Base-by-base conservation (phyloP, 2,329 filamentous ascomycete genomes). In the Ophiostoma ips region DNA sequence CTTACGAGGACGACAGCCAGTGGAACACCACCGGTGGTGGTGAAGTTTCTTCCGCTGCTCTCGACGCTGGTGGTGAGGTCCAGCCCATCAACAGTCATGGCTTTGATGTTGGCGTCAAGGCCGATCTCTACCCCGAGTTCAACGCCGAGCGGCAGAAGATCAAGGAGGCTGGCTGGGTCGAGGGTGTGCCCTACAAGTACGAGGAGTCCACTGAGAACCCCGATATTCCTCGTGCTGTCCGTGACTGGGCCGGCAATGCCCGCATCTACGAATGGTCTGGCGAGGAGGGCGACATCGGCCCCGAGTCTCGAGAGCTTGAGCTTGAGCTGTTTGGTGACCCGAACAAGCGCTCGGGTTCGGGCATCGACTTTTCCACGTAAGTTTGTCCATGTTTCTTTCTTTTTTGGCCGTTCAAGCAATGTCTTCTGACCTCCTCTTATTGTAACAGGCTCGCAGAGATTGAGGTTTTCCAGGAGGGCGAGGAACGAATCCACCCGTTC, bases 211-310 rank as follows among this genome's bases (percentile, higher is more conserved):
- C 35, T 3, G 61, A 57, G 21, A 55, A 58, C 28, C 53, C 56
- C 8, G 50, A 56, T 2, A 55, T 46, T 6, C 45, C 52, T n/a
- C 30, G 18, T 31, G 19, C 18, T 36, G 58, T 59, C 2, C 37
- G 53, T 11, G 58, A 62, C 2, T 79, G 72, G 66, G 75, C 72
- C 13, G 64, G 69, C 35, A 75, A 76, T 50, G 81, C 79, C n/a
- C 67, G 62, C 0, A 71, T 84, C 40, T 96, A 96, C 58, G 78
- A 89, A 60, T 96, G 85, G 84, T 73, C 80, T 16, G 87, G 88
- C 11, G 87, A 94, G 3, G 85, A 75, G 57, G 92, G 90, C 2
- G 90, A 96, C 37, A 71, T 98, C 49, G 90, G 83, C 7, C 88
- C 88, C 0, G 71, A 70, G 46, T 75, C 81, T 49, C 69, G 74